Percentiles rank a stretch among this genome's conserved stretches.
Conservation (phyloP, 1,139 yeast species). For the Eremothecium gossypii region DNA sequence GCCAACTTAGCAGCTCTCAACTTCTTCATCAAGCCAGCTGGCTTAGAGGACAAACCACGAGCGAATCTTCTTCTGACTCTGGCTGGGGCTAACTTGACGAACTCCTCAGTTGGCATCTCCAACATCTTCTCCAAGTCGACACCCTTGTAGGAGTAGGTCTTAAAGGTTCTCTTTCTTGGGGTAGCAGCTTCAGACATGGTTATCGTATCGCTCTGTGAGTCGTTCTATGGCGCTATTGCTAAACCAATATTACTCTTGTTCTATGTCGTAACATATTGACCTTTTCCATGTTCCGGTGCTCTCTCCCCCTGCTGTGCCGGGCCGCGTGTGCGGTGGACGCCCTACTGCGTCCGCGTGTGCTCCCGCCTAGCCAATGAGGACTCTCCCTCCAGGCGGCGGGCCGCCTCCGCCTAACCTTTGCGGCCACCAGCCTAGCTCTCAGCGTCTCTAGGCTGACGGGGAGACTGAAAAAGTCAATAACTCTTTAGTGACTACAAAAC, state of each 20-base stretch:
- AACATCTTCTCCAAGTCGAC: slow-evolving; percentile 93
- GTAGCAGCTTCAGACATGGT: slow-evolving; percentile 31
- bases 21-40: slow-evolving; percentile 95
- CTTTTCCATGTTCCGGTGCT: no score
- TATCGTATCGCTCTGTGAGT: background rate
- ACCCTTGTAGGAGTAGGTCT: slow-evolving; percentile 98
- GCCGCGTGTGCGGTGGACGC: no score
- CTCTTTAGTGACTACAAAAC: background rate
- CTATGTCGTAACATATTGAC: no score
- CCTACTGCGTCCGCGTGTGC: no score
- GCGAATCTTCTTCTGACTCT: slow-evolving; percentile 99
- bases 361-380: background rate
- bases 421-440: background rate
- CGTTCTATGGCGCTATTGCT: no score
- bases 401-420: background rate
- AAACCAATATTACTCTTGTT: no score
- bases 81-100: slow-evolving; percentile 93
- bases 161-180: slow-evolving; percentile 88
- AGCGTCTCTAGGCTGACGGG: background rate
- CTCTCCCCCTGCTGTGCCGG: no score
- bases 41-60: slow-evolving; percentile 94
- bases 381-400: background rate
- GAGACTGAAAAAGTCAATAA: background rate
- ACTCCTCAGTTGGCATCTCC: slow-evolving; percentile 93
- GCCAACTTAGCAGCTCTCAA: slow-evolving; percentile 96